Evolutionary conservation across 768 basidiomycete species (phyloP), one percentile per base, ranked within the genome.

Genomic region (Boletus rubroflammeus): DNA sequence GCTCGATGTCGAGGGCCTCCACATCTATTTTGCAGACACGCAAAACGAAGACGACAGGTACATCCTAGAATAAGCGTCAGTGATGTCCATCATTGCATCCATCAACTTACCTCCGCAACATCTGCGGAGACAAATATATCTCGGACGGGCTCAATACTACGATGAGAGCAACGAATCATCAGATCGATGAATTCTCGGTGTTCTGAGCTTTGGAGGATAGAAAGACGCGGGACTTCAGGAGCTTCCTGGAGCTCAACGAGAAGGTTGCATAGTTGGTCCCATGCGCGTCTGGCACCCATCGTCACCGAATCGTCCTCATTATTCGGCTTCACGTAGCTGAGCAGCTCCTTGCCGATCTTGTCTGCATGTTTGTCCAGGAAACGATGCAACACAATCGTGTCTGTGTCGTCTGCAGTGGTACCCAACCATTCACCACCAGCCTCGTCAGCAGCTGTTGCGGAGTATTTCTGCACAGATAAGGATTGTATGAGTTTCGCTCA

Each of bases 331-430:
- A 83, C 79, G 11, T 84, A 76, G 63, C 89, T 90, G 14, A 93
- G 79, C 5, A 93, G 75, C 60, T 93, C 90, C 66, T 91, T 90
- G 29, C 92, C 91, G 50, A 93, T 86, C 65, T 90, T 90, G 68
- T 93, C 90, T 3, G 88, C 86, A 60, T 93, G 87, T 55, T 85
- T 88, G 62, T 88, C 82, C 62, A 92, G 85, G 73, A 90, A 92
- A 10, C 91, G 83, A 65, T 93, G 90, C 11, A 92, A 74, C 13
- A 93, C 86, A 35, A 92, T 83, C 38, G 84, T 81, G 62, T 93
- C 90, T 0, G 90, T 90, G 58, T 93, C 88, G 59, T 93, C 91
- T 38, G 86, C 82, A 3, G 85, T 82, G n/a, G 82, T 84, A 19
- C 89, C 76, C 35, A 84, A 68, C 88, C 88, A 90, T 62, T 88